phyloP scores from a whole-genome alignment of 192 early-diverging fungal genomes.

The Backusella mclennaniae region DNA sequence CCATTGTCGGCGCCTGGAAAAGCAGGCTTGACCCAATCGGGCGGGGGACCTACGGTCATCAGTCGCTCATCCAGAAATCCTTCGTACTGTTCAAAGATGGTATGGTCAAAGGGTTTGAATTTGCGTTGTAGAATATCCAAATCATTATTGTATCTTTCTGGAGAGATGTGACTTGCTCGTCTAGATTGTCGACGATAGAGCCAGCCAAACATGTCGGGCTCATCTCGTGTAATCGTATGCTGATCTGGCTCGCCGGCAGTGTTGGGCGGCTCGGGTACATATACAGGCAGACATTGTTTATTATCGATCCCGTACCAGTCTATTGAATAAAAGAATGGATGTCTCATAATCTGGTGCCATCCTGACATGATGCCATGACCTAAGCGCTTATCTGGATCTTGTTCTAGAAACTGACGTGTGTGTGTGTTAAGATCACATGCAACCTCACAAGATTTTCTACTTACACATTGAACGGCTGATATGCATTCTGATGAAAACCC shows the following conservation, averaged over 20 bases:
- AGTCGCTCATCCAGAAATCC: slow-evolving; percentile 57
- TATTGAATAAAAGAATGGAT: slow-evolving; percentile 52
- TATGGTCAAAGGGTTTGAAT: slow-evolving; percentile 81
- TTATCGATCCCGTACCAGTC: slow-evolving; percentile 44
- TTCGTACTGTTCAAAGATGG: slow-evolving; percentile 74
- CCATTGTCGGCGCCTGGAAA: slow-evolving; percentile 32
- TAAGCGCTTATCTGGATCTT: slow-evolving; percentile 46
- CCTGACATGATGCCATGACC: slow-evolving; percentile 42
- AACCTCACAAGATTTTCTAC: slow-evolving; percentile 1
- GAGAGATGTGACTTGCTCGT: slow-evolving; percentile 12
- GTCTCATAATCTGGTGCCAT: slow-evolving; percentile 41
- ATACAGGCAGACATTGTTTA: slow-evolving; percentile 45
- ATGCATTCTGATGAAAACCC: slow-evolving; percentile 57
- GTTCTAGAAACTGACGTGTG: slow-evolving; percentile 49
- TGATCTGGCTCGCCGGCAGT: slow-evolving; percentile 90
- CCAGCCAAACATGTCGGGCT: background rate
- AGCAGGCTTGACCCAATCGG: slow-evolving; percentile 58
- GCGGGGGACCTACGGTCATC: slow-evolving; percentile 60
- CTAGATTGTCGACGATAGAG: background rate
- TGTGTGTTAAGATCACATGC: background rate
- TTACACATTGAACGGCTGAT: slow-evolving; percentile 67
- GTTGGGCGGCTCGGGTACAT: slow-evolving; percentile 53
- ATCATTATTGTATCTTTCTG: slow-evolving; percentile 43
- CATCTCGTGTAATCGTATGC: background rate
- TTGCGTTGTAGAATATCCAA: slow-evolving; percentile 67